These are phyloP conservation scores for Taphrina deformans DNA, from an alignment of 1,139 yeast species.

Conservation along the genomic window DNA sequence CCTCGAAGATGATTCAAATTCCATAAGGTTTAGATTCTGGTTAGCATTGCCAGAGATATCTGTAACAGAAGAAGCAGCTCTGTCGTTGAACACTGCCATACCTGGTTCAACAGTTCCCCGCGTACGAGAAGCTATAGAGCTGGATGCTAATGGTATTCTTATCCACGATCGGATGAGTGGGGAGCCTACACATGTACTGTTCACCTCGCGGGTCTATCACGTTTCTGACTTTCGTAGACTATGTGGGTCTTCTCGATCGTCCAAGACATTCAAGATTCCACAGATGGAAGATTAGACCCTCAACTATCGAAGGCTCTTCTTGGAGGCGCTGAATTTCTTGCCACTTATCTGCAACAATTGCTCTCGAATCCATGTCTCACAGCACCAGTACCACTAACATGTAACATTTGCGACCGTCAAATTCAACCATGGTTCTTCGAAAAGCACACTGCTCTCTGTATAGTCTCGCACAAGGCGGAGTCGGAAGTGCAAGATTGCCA, in stretches of 20 bases:
- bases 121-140: slow-evolving; percentile 49
- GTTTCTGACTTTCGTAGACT: slow-evolving; percentile 9
- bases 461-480: slow-evolving; percentile 78
- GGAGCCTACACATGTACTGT: slow-evolving; percentile 59
- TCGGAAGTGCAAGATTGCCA: slow-evolving; percentile 77
- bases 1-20: slow-evolving; percentile 38
- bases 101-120: not conserved
- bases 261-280: not conserved
- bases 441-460: slow-evolving; percentile 82
- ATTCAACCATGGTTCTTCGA: slow-evolving; percentile 98
- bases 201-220: slow-evolving; percentile 34
- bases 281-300: slow-evolving; percentile 54
- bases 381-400: slow-evolving; percentile 72
- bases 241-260: slow-evolving; percentile 29
- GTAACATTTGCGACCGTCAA: slow-evolving; percentile 86
- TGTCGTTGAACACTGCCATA: not conserved
- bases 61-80: slow-evolving; percentile 23
- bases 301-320: slow-evolving; percentile 72
- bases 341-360: slow-evolving; percentile 65
- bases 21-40: slow-evolving; percentile 32
- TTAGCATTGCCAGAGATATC: slow-evolving; percentile 7
- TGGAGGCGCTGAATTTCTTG: slow-evolving; percentile 83
- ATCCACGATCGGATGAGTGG: slow-evolving; percentile 64
- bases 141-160: slow-evolving; percentile 94
- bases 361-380: slow-evolving; percentile 58